A percentile compares a stretch with the other conserved stretches of the same genome.
Conservation (phyloP, 345 rosid species). For the Anastatica hierochuntica region DNA sequence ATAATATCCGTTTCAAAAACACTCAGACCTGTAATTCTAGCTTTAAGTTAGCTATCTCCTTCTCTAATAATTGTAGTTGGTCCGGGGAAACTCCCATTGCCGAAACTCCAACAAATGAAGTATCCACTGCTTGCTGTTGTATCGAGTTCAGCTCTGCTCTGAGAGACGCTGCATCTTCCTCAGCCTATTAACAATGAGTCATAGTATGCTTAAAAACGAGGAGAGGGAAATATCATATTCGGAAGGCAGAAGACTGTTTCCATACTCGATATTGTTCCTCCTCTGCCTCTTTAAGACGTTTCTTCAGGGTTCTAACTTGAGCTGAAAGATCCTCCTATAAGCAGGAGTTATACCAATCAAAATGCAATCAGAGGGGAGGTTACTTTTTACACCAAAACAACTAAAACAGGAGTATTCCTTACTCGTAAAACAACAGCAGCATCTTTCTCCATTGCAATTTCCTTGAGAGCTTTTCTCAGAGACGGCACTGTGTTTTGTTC, state of each 20-base stretch:
- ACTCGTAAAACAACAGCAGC: constrained; percentile 96
- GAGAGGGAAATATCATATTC: not conserved
- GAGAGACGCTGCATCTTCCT: constrained; percentile 94
- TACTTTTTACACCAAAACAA: not conserved
- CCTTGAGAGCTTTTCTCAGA: constrained; percentile 84
- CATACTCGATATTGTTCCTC: constrained; percentile 85
- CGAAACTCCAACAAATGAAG: constrained; percentile 33
- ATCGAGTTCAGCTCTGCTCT: constrained; percentile 85
- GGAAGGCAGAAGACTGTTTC: constrained; percentile 13
- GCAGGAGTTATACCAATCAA: constrained; percentile 9
- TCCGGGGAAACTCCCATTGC: constrained; percentile 29
- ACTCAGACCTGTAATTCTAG: constrained; percentile 44
- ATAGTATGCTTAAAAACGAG: constrained; percentile 1
- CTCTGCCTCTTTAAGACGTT: constrained; percentile 79
- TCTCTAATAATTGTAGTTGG: constrained; percentile 61
- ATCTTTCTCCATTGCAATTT: constrained; percentile 98
- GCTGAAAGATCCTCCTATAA: constrained; percentile 88
- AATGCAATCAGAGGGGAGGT: not conserved
- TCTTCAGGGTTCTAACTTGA: constrained; percentile 83
- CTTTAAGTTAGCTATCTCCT: constrained; percentile 56
- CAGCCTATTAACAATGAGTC: constrained; percentile 51
- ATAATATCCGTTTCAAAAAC: not conserved
- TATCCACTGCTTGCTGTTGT: constrained; percentile 60
- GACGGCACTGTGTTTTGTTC: constrained; percentile 84
- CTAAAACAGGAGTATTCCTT: not conserved